phyloP scores from a whole-genome alignment of 805 yeast genomes.

The Hanseniaspora thailandica region DNA sequence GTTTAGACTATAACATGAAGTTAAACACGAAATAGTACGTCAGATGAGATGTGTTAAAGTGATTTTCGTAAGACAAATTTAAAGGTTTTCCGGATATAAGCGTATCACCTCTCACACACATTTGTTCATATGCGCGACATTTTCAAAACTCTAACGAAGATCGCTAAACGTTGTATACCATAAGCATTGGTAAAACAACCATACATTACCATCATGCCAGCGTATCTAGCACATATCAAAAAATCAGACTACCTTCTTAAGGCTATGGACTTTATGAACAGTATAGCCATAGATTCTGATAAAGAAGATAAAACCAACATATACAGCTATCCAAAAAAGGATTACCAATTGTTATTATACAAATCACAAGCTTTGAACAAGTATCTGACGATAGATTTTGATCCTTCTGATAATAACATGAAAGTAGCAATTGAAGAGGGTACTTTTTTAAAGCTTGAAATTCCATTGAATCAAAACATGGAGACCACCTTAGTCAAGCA shows the following conservation, averaged over 20 bases:
- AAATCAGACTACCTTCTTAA: background rate
- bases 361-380: conserved; percentile 9
- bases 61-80: too few species aligned
- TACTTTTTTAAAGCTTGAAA: background rate
- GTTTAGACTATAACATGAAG: too few species aligned
- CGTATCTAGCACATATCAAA: conserved; percentile 1
- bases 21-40: too few species aligned
- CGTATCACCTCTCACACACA: background rate
- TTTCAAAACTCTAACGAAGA: too few species aligned
- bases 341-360: conserved; percentile 6
- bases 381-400: conserved; percentile 8
- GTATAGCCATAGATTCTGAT: conserved; percentile 1
- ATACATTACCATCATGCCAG: background rate
- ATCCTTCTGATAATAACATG: background rate
- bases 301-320: background rate
- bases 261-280: conserved; percentile 5
- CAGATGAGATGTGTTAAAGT: background rate
- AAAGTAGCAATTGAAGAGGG: conserved; percentile 9
- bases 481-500: conserved; percentile 1
- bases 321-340: conserved; percentile 2
- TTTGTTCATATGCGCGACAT: too few species aligned
- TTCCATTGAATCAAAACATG: background rate
- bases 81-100: background rate
- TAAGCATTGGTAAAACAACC: background rate
- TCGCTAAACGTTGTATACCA: too few species aligned